Percentiles rank a stretch among this genome's conserved stretches.
These are phyloP conservation scores for Laguncularia racemosa DNA, from an alignment of 345 rosid genomes.

Conservation along the genomic window DNA sequence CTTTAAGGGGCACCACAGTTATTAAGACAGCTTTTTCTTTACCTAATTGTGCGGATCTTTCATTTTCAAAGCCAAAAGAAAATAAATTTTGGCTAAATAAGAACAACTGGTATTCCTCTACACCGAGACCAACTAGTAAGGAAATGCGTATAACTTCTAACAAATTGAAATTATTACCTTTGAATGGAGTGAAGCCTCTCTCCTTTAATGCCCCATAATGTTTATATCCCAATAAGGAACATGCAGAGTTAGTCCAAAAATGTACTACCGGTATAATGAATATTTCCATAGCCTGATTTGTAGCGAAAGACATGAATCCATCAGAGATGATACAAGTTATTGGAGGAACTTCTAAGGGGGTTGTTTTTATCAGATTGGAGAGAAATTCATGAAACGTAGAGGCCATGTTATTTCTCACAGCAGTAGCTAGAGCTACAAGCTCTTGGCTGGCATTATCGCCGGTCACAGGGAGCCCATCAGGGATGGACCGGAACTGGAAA, in stretches of 20 bases:
- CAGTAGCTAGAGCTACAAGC: background rate
- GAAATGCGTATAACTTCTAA: too few species aligned
- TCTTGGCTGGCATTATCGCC: constrained; percentile 1
- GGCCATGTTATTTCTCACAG: background rate
- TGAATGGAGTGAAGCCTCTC: constrained; percentile 3
- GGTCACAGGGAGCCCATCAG: constrained; percentile 4
- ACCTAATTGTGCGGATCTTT: too few species aligned
- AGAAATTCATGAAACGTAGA: constrained; percentile 2
- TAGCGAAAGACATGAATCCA: constrained; percentile 6
- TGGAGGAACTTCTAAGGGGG: background rate
- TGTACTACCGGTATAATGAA: background rate
- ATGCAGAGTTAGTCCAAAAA: constrained; percentile 9
- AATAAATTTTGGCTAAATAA: background rate
- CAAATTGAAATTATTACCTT: constrained; percentile 1
- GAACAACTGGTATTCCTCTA: background rate
- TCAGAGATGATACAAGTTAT: constrained; percentile 10
- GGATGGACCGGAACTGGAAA: constrained; percentile 5
- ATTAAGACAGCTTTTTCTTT: too few species aligned
- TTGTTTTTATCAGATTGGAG: background rate
- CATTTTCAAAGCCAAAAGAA: background rate
- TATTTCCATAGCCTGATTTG: background rate
- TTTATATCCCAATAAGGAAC: constrained; percentile 1
- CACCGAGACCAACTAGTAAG: background rate
- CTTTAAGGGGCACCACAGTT: too few species aligned
- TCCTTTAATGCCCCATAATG: background rate